These are phyloP conservation scores for Carallia brachiata DNA, from an alignment of 345 rosid genomes.

Conservation along the genomic window DNA sequence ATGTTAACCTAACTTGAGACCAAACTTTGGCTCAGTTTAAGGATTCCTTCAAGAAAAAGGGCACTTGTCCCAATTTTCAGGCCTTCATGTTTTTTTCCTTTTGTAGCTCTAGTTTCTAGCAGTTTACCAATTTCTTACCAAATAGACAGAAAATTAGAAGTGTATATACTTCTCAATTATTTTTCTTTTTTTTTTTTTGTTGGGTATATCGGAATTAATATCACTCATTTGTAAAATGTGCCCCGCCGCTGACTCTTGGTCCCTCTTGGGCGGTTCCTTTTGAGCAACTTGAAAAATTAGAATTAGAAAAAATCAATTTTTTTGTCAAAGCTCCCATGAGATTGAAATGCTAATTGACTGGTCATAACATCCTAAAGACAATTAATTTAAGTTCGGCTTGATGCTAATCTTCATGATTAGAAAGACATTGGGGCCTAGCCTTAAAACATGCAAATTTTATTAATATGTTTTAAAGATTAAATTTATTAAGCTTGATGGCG, in stretches of 20 bases:
- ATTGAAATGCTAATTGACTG: background rate
- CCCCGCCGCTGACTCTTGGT: constrained; percentile 28
- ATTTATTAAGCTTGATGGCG: constrained; percentile 32
- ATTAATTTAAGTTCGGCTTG: constrained; percentile 1
- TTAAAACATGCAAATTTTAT: background rate
- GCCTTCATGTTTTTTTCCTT: constrained; percentile 3
- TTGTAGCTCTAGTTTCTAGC: constrained; percentile 1
- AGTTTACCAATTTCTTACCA: background rate
- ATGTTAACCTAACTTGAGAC: constrained; percentile 3
- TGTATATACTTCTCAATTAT: background rate
- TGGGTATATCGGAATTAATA: background rate
- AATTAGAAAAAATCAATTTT: background rate
- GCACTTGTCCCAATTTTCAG: constrained; percentile 38
- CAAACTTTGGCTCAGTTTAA: constrained; percentile 4
- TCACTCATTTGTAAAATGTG: background rate
- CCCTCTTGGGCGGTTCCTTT: constrained; percentile 24
- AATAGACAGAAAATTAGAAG: background rate
- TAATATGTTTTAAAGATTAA: constrained; percentile 3
- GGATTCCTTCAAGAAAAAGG: constrained; percentile 31
- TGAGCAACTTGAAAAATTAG: background rate
- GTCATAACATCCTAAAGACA: background rate
- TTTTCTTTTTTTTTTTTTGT: background rate
- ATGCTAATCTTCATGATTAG: constrained; percentile 24
- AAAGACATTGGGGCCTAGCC: constrained; percentile 8
- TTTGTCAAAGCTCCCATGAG: background rate